Evolutionary conservation across 768 basidiomycete species (phyloP), one percentile per base, ranked within the genome.

Genomic region (Mycena chlorophos): DNA sequence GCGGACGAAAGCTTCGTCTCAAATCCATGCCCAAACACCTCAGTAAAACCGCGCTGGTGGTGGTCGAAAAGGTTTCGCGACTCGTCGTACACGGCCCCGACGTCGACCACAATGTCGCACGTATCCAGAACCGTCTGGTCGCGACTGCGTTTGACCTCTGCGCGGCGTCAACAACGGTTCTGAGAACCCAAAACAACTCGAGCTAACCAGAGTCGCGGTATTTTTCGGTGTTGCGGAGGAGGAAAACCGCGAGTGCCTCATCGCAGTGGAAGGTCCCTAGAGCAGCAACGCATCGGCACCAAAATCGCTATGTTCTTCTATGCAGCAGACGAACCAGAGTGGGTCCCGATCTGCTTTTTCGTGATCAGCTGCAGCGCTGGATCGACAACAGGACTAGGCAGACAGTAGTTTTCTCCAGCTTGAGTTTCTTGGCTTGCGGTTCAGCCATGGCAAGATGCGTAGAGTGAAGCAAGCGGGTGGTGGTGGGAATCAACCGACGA

Each of bases 101-200:
- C 94, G 67, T 99, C 96, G 22, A 98, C 93, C 27, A 99, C 91
- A 66, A 99, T 94, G 68, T 94, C 88, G 69, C 95, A 94, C 5
- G 84, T 78, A 56, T 86, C 85, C 29, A 95, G 79, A 16, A 85
- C 63, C 12, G 75, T 78, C 3, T 87, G 86, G 66, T 93, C 88
- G 38, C 93, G 81, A 37, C 79, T 86, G 34, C 94, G 83, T 65
- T 84, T 86, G 28, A 95, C 65, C 56, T 78, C 86, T 86, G 63
- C 37, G 51, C 30, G 40, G n/a, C 19, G 40, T 30, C n/a, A 45
- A 29, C 49, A 16, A 57, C 54, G n/a, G 42, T 42, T 49, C 28
- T 46, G 17, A 43, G 14, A 16, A 39, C 42, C 26, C 16, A 23
- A 23, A 3, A 48, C 30, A 20, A 46, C 30, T 28, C 23, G 26